Conservation (phyloP, 495 filamentous ascomycete species). For the Penicillium canariense region DNA sequence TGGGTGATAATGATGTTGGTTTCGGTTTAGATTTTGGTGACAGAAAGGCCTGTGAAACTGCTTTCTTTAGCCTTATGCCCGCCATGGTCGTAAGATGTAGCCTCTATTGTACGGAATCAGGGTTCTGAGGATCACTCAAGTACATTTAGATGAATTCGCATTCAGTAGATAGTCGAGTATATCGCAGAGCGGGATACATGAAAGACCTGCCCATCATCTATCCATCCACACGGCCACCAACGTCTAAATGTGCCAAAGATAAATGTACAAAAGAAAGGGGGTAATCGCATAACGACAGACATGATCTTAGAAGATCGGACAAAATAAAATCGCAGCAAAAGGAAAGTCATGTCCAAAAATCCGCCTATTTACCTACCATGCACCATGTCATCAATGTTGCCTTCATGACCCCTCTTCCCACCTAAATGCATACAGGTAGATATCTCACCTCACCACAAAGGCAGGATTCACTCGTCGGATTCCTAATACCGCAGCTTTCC, state of each 20-base stretch:
- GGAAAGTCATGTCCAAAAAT: not conserved
- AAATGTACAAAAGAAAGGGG: constrained; percentile 3
- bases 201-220: not conserved
- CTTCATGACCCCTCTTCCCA: not conserved
- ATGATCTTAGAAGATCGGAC: constrained; percentile 9
- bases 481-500: constrained; percentile 56
- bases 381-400: not conserved
- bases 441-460: not conserved
- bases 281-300: constrained; percentile 8
- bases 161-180: not conserved
- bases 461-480: not conserved
- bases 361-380: not conserved
- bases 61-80: too few relatives aligned
- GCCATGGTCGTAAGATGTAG: too few relatives aligned
- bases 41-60: too few relatives aligned
- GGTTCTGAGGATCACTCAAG: too few relatives aligned
- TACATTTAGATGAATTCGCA: not conserved
- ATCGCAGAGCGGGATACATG: not conserved
- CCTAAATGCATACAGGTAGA: too few relatives aligned
- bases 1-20: too few relatives aligned
- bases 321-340: constrained; percentile 2
- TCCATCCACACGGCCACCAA: constrained; percentile 3
- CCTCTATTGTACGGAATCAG: too few relatives aligned
- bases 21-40: too few relatives aligned
- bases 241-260: constrained; percentile 18